Evolutionary conservation across 108 stramenopile species (phyloP), one percentile per base, ranked within the genome.

Genomic region (Phaeodactylum tricornutum): DNA sequence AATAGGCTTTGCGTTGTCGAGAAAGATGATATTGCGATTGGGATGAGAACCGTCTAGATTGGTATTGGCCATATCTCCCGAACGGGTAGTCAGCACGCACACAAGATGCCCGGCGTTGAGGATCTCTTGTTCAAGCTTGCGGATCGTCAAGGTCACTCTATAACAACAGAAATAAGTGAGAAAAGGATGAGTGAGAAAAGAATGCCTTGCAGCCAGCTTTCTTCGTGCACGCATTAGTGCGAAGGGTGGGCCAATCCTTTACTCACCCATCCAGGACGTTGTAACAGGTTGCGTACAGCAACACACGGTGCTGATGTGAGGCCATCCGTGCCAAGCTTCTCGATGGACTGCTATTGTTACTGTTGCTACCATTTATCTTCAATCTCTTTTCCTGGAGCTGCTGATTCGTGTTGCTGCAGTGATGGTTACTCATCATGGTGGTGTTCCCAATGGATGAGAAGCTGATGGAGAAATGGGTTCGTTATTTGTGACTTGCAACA

Each of bases 241-340:
- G 32, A 57, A 33, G 2, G 38, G 4, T n/a, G 29, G 14, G 20
- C 3, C 14, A 55, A 17, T 26, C 26, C 12, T 31, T 50, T 8
- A 71, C 74, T 64, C 53, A 75, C 74, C 77, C 77, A 42, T 79
- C 77, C 19, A 79, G 44, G 4, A 79, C 72, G 50, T 74, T 74
- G 55, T 79, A 79, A 29, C 77, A 79, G 1, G 72, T 74, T 23
- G 67, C 69, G 51, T 79, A 74, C 12, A 79, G 66, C 14, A 79
- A 43, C 19, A 74, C 55, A 8, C 72, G 59, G 34, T 65, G 71
- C 32, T 55, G 28, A 29, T 54, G 47, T n/a, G n/a, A n/a, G n/a
- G n/a, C n/a, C n/a, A n/a, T n/a, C n/a, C n/a, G n/a, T n/a, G n/a
- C n/a, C n/a, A n/a, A n/a, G n/a, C n/a, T n/a, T n/a, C n/a, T n/a